Conservation (phyloP, 768 basidiomycete genomes). For the Podaxis rugospora region DNA sequence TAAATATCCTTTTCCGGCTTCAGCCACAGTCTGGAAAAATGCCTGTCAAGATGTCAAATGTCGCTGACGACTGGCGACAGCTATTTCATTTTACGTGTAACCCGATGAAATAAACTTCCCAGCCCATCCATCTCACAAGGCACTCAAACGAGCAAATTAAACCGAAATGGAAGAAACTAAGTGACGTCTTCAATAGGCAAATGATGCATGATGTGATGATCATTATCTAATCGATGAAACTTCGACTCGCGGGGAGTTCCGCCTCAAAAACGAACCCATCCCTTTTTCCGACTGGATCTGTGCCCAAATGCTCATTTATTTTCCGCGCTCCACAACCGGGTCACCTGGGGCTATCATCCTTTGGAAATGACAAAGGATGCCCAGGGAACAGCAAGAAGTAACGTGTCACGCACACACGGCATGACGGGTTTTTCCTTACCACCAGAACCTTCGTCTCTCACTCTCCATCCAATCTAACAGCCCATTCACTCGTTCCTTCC, state of each 20-base stretch:
- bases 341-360: constrained; percentile 6
- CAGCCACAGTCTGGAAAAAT: neutral
- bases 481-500: neutral
- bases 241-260: neutral
- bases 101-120: neutral
- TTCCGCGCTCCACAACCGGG: constrained; percentile 6
- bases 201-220: constrained; percentile 1
- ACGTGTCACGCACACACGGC: constrained; percentile 2
- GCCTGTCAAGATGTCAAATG: neutral
- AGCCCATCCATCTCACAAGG: no score
- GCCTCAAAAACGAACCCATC: neutral
- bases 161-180: constrained; percentile 3
- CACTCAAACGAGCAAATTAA: neutral
- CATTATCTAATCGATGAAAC: neutral
- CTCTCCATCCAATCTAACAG: neutral
- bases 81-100: neutral
- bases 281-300: neutral
- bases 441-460: neutral
- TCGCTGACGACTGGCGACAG: neutral
- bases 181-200: constrained; percentile 3
- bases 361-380: neutral
- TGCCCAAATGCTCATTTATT: neutral
- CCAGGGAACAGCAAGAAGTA: neutral
- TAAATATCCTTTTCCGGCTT: constrained; percentile 6
- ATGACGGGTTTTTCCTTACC: neutral